Evolutionary conservation across 2,329 filamentous ascomycete species (phyloP), one percentile per base, ranked within the genome.

Genomic region (Lachnellula subtilissima): DNA sequence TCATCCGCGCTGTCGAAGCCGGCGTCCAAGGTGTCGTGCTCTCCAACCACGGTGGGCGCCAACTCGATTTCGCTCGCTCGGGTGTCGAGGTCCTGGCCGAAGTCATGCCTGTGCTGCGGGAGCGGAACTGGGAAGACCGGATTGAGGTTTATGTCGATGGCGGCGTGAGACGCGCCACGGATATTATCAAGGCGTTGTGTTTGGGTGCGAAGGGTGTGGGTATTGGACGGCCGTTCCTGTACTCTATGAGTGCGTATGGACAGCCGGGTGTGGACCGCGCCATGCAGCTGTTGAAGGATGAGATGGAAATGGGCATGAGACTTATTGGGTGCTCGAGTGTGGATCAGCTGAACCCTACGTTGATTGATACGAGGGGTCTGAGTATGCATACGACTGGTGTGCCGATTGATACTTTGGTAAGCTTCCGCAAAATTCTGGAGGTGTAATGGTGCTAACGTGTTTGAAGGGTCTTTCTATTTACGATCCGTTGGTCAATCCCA

Each of bases 271-370:
- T 97, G 19, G 89, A 95, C 69, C 83, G 90, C 36, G 94, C 94
- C 35, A 96, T 97, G 88, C 88, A 91, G 73, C 76, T 96, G 56
- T 80, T 96, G 64, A 91, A 89, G 76, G 94, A 97, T 68, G 94
- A 99, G 80, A 89, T 99, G 83, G 91, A 95, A 76, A 97, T 97
- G 93, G 94, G 93, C 69, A 97, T 99, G 94, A 84, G 94, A 6
- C 76, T 99, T 61, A 91, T 99, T 64, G 94, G 94, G 9, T 89
- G 85, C 57, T 82, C 80, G 19, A 85, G 75, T 58, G 73, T 99
- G 35, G 84, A 85, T 37, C 85, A 99, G 64, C 75, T 99, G 60
- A 89, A 88, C 60, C 87, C 92, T 0, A 85, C 84, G 25, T 75
- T 99, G 72, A 72, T 99, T 19, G 94, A 99, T 70, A 82, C 84